A percentile compares a stretch with the other conserved stretches of the same genome.
Evolutionary conservation across 139 green algal species (phyloP).

Genomic region (Chlamydomonas sp.): DNA sequence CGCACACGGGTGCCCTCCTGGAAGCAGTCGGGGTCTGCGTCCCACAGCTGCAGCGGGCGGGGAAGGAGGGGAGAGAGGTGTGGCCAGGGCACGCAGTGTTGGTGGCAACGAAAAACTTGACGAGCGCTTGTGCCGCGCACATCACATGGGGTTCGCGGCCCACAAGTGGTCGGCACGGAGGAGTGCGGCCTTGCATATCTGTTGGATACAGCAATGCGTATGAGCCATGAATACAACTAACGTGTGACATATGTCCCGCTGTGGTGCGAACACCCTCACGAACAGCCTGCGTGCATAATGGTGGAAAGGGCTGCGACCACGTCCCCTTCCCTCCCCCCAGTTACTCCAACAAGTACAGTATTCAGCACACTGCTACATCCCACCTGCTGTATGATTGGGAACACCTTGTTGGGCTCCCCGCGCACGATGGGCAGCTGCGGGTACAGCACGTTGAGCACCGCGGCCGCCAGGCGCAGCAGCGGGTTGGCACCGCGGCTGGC

Average conservation of each 20-base stretch:
- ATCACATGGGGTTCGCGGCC: too few species aligned
- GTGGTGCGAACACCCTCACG: too few species aligned
- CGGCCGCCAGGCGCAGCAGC: conserved; percentile 20
- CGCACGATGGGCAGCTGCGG: conserved; percentile 23
- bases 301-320: too few species aligned
- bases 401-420: conserved; percentile 6
- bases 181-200: too few species aligned
- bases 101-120: not conserved
- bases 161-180: too few species aligned
- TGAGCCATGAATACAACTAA: too few species aligned
- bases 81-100: not conserved
- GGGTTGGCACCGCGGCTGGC: conserved; percentile 18
- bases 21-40: conserved; percentile 31
- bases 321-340: too few species aligned
- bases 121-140: not conserved
- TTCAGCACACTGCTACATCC: not conserved
- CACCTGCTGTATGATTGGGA: conserved; percentile 39
- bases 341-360: too few species aligned
- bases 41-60: conserved; percentile 20
- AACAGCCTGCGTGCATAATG: too few species aligned
- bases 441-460: conserved; percentile 31
- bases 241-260: too few species aligned
- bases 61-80: not conserved
- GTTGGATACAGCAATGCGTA: too few species aligned
- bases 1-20: conserved; percentile 33